phyloP scores from a whole-genome alignment of 2,329 filamentous ascomycete genomes.

The Phialophora expanda region DNA sequence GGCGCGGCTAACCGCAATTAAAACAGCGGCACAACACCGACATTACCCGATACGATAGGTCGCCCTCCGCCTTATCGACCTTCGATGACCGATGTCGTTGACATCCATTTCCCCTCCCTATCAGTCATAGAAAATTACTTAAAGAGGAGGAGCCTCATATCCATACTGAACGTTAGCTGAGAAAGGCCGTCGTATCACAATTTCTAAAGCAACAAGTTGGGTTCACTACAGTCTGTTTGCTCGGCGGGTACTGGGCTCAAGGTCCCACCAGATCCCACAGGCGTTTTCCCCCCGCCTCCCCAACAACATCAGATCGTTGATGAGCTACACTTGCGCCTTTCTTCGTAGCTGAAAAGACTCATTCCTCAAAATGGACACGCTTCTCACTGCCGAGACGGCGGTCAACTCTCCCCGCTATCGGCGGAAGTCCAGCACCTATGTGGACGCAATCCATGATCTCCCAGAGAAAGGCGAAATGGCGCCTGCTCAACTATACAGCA shows the following conservation, averaged over 20 bases:
- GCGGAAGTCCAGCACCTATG: constrained; percentile 91
- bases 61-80: constrained; percentile 3
- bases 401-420: constrained; percentile 88
- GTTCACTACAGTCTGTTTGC: neutral
- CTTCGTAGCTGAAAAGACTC: neutral
- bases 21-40: neutral
- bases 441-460: constrained; percentile 95
- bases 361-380: constrained; percentile 52
- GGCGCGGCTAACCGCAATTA: neutral
- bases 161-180: neutral
- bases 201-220: too few species aligned
- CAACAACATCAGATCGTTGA: neutral
- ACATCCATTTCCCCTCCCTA: neutral
- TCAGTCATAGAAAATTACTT: neutral
- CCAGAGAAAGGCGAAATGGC: constrained; percentile 83
- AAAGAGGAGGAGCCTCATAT: neutral
- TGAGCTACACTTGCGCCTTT: neutral
- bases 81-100: neutral
- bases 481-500: constrained; percentile 96
- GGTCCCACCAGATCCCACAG: neutral
- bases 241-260: neutral
- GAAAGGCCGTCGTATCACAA: too few species aligned
- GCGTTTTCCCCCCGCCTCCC: neutral
- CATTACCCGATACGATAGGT: neutral
- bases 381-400: constrained; percentile 82